phyloP scores from a whole-genome alignment of 176 grass and related monocot genomes.

The Canna indica region DNA sequence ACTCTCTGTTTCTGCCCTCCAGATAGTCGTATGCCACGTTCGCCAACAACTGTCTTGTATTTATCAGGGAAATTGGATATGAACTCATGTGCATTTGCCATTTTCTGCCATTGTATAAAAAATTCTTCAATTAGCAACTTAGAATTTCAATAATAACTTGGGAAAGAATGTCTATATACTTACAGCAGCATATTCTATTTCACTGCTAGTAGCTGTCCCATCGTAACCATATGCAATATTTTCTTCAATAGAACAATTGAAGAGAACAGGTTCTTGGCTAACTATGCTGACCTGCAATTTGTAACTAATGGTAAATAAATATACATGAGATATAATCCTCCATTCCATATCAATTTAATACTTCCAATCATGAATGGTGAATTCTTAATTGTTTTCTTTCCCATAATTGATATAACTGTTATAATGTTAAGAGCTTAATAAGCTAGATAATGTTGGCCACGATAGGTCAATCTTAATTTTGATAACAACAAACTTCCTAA shows the following conservation, averaged over 20 bases:
- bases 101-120: constrained; percentile 43
- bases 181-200: constrained; percentile 78
- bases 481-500: too few relatives aligned
- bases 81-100: constrained; percentile 91
- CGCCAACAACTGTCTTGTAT: constrained; percentile 80
- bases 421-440: too few relatives aligned
- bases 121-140: neutral
- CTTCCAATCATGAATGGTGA: neutral
- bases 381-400: neutral
- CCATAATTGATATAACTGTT: too few relatives aligned
- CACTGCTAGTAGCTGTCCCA: constrained; percentile 39
- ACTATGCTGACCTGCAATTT: constrained; percentile 93
- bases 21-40: constrained; percentile 79
- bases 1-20: constrained; percentile 97
- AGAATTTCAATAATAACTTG: neutral
- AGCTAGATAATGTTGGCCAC: too few relatives aligned
- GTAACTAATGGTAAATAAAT: neutral
- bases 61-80: constrained; percentile 77
- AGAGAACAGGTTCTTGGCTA: constrained; percentile 88
- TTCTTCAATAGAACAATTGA: constrained; percentile 94
- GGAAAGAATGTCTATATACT: constrained; percentile 20
- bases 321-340: neutral
- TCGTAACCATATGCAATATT: constrained; percentile 90
- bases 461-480: too few relatives aligned
- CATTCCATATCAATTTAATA: neutral